phyloP scores from a whole-genome alignment of 1,284 basidiomycete species.

The Schizophyllum amplum region DNA sequence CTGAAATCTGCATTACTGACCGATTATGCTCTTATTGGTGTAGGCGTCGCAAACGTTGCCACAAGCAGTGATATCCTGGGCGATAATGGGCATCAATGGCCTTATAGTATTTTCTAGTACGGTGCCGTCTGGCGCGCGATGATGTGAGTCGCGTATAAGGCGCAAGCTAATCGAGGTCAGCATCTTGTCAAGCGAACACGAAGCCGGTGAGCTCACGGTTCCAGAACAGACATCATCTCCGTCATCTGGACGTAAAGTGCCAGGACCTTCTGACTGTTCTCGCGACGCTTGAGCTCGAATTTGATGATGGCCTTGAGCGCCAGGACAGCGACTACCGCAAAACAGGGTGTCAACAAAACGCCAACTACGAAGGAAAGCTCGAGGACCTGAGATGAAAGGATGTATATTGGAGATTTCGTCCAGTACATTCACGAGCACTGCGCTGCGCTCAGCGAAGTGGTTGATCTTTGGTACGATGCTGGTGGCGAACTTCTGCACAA shows the following conservation, averaged over 20 bases:
- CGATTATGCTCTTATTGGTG: constrained; percentile 19
- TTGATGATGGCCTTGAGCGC: constrained; percentile 35
- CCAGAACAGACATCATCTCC: constrained; percentile 33
- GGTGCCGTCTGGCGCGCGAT: neutral
- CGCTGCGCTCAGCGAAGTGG: constrained; percentile 15
- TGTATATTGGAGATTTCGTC: constrained; percentile 18
- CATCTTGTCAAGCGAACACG: neutral
- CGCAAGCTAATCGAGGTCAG: neutral
- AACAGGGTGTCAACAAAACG: neutral
- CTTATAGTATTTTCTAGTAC: neutral
- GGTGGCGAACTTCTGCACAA: constrained; percentile 6
- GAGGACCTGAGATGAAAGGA: constrained; percentile 22
- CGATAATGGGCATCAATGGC: constrained; percentile 16
- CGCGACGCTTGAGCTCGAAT: constrained; percentile 30
- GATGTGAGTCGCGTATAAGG: neutral
- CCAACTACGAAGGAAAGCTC: neutral
- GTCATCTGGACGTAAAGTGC: constrained; percentile 35
- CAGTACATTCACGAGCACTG: constrained; percentile 18
- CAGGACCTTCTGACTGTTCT: constrained; percentile 35
- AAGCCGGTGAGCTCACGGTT: constrained; percentile 24
- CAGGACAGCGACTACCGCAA: constrained; percentile 28
- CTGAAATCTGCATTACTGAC: constrained; percentile 9
- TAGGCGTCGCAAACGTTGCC: constrained; percentile 21
- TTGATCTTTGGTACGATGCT: constrained; percentile 15
- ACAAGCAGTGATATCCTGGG: constrained; percentile 18